Evolutionary conservation across 2,329 filamentous ascomycete species (phyloP), one percentile per base, ranked within the genome.

Genomic region (Sarocladium oryzae): DNA sequence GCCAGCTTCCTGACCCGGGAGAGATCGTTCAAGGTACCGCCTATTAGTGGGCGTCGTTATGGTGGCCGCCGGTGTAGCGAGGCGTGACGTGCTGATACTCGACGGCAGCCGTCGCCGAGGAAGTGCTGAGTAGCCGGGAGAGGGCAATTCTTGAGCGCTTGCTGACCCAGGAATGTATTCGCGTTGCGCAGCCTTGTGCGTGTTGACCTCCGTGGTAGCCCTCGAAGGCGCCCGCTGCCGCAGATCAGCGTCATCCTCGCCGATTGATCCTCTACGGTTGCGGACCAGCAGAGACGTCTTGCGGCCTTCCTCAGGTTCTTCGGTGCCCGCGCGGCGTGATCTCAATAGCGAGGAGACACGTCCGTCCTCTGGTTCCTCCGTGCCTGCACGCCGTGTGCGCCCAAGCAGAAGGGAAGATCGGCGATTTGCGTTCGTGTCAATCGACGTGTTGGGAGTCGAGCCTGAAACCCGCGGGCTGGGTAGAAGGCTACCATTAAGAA

Each of bases 171-270:
- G 40, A 30, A 40, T 51, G 24, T 60, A 60, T 37, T 69, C 64
- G 23, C 60, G 59, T 13, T 59, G 53, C n/a, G 56, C 53, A 33
- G 53, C 52, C 37, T 64, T 57, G 68, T 72, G 54, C 56, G 65
- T 60, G 24, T 69, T 73, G 50, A 76, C 70, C 53, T 85, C 82
- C 1, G 80, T 84, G 32, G 70, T 66, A 3, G 80, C 79, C 21
- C 82, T 72, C 3, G 81, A 83, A 1, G 80, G 79, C 2, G 76
- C 71, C n/a, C 77, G 74, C 55, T 77, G 73, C 28, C 72, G 68
- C n/a, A 61, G 41, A 18, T 77, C 74, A 1, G 79, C 75, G 10
- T 77, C 74, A 2, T 78, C 71, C 28, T 75, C 70, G 13, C 71
- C 71, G 26, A 72, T 62, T 32, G 75, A 74, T 11, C 67, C 69